phyloP scores from a whole-genome alignment of 352 stramenopile genomes.

The Pythium chondricola region DNA sequence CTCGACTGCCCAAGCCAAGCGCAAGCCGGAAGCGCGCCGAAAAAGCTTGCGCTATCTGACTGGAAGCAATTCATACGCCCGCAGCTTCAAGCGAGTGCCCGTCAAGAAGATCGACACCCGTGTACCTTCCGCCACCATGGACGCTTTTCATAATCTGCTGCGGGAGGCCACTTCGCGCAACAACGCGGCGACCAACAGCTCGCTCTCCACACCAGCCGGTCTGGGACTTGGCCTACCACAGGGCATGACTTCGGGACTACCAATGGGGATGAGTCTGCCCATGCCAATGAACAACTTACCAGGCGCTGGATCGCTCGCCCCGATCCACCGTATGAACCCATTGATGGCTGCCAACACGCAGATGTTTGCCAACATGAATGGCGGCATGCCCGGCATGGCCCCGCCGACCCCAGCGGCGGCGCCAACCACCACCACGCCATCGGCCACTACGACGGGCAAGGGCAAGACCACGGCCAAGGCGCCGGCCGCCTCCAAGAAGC shows the following conservation, averaged over 20 bases:
- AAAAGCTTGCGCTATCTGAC: slow-evolving; percentile 5
- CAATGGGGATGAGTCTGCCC: slow-evolving; percentile 60
- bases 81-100: slow-evolving; percentile 1
- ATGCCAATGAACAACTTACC: slow-evolving; percentile 46
- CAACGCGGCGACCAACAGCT: slow-evolving; percentile 5
- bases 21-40: neutral
- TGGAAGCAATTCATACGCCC: neutral
- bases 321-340: slow-evolving; percentile 71
- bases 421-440: slow-evolving; percentile 1
- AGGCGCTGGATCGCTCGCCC: slow-evolving; percentile 37
- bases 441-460: slow-evolving; percentile 15
- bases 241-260: slow-evolving; percentile 37
- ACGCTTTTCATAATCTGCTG: slow-evolving; percentile 75
- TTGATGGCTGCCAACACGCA: slow-evolving; percentile 52
- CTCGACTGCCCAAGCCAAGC: neutral
- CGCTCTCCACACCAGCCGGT: neutral
- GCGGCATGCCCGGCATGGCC: slow-evolving; percentile 15
- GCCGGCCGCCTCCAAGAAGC: slow-evolving; percentile 57
- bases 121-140: slow-evolving; percentile 30
- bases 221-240: slow-evolving; percentile 36
- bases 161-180: slow-evolving; percentile 60
- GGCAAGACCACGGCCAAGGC: slow-evolving; percentile 47
- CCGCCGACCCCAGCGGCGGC: slow-evolving; percentile 12
- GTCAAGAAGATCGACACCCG: no score
- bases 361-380: slow-evolving; percentile 54